Conservation (phyloP, 1,284 basidiomycete species). For the Gyrodon tennesseensis region DNA sequence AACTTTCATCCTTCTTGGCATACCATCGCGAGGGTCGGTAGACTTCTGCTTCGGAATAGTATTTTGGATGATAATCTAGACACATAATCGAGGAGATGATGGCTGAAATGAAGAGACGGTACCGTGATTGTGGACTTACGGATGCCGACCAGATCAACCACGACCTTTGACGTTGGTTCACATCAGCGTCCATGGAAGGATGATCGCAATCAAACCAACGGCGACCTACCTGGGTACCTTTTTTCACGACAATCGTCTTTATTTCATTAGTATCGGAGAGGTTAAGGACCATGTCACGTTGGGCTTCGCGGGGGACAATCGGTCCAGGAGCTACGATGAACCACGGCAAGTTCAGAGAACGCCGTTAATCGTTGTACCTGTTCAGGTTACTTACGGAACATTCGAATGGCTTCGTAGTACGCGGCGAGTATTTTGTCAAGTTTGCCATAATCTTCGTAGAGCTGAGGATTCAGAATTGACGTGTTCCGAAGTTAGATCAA, state of each 20-base stretch:
- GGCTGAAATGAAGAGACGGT: neutral
- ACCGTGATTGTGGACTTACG: neutral
- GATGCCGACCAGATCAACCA: slow-evolving; percentile 1
- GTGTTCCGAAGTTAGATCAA: slow-evolving; percentile 7
- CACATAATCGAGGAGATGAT: neutral
- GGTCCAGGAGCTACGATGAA: neutral
- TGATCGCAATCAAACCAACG: too few relatives aligned
- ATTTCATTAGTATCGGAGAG: slow-evolving; percentile 4
- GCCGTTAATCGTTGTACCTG: neutral
- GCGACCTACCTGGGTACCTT: slow-evolving; percentile 3
- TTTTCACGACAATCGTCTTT: neutral
- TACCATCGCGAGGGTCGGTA: slow-evolving; percentile 10
- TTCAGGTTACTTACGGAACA: neutral
- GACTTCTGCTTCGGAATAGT: neutral
- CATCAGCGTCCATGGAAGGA: neutral
- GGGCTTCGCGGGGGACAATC: slow-evolving; percentile 2
- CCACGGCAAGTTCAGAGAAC: neutral
- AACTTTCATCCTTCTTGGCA: neutral
- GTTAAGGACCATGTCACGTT: neutral
- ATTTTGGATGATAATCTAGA: slow-evolving; percentile 7
- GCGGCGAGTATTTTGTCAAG: slow-evolving; percentile 9
- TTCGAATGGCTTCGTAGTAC: slow-evolving; percentile 8
- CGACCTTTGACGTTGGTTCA: neutral
- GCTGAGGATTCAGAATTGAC: neutral
- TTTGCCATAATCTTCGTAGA: slow-evolving; percentile 7